A percentile compares a stretch with the other conserved stretches of the same genome.
phyloP scores from a whole-genome alignment of 345 rosid genomes.

The thale cress (Arabidopsis thaliana) region DNA sequence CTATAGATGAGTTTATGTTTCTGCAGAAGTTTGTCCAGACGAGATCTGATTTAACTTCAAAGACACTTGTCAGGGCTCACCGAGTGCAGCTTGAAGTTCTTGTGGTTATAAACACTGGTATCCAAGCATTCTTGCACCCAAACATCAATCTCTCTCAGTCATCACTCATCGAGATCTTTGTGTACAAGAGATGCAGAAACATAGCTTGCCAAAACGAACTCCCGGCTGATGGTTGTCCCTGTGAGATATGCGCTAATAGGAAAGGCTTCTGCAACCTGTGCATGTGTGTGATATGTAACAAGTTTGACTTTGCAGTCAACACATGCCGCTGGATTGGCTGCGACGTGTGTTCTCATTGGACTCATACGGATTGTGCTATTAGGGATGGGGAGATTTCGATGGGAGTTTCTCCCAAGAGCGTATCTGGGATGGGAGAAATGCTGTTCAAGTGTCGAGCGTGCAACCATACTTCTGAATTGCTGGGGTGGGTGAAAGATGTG shows the following conservation, averaged over 20 bases:
- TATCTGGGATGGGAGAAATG: slow-evolving; percentile 79
- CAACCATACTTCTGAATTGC: slow-evolving; percentile 86
- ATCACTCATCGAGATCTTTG: slow-evolving; percentile 83
- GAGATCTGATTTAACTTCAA: slow-evolving; percentile 79
- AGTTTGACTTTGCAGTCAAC: slow-evolving; percentile 94
- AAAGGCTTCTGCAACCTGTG: slow-evolving; percentile 97
- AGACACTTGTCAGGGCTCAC: slow-evolving; percentile 81
- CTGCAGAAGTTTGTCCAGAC: slow-evolving; percentile 84
- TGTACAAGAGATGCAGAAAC: slow-evolving; percentile 92
- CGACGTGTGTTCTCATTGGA: slow-evolving; percentile 96
- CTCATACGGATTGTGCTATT: slow-evolving; percentile 97
- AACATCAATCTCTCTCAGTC: slow-evolving; percentile 83
- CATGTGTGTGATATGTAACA: slow-evolving; percentile 96
- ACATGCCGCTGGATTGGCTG: slow-evolving; percentile 99
- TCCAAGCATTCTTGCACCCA: slow-evolving; percentile 92
- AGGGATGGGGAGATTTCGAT: slow-evolving; percentile 81
- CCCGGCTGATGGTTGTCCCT: slow-evolving; percentile 91
- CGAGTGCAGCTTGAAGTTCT: slow-evolving; percentile 86
- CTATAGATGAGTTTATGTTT: slow-evolving; percentile 73
- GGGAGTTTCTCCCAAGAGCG: slow-evolving; percentile 77
- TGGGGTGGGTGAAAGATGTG: slow-evolving; percentile 98
- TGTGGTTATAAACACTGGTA: slow-evolving; percentile 86
- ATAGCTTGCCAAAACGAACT: slow-evolving; percentile 85
- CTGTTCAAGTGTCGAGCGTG: slow-evolving; percentile 88
- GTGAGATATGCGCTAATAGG: slow-evolving; percentile 77